These are phyloP conservation scores for Russula olivacea DNA, from an alignment of 768 basidiomycete genomes.

Conservation along the genomic window DNA sequence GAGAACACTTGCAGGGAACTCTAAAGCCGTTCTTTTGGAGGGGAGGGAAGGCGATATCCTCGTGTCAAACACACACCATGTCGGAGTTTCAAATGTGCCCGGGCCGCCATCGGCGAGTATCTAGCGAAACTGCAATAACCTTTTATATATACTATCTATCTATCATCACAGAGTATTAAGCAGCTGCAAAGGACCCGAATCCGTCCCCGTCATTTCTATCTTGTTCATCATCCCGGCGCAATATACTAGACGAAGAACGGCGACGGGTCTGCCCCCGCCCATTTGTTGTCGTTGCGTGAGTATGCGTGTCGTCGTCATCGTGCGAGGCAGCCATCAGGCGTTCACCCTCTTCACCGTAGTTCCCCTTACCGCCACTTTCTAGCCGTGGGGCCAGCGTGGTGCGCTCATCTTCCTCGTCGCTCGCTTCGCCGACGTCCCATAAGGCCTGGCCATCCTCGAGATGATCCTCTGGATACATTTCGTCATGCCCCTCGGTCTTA, in stretches of 20 bases:
- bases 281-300: slow-evolving; percentile 2
- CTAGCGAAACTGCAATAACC: no score
- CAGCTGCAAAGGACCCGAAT: slow-evolving; percentile 18
- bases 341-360: slow-evolving; percentile 34
- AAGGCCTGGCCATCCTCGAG: slow-evolving; percentile 41
- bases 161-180: background rate
- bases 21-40: background rate
- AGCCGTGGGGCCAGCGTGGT: slow-evolving; percentile 33
- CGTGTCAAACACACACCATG: background rate
- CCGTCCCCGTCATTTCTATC: slow-evolving; percentile 10
- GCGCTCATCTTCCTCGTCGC: slow-evolving; percentile 56
- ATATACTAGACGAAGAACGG: slow-evolving; percentile 19
- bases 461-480: slow-evolving; percentile 30
- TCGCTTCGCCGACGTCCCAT: slow-evolving; percentile 71
- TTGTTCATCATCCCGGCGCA: slow-evolving; percentile 1
- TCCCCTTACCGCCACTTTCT: slow-evolving; percentile 28
- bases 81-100: slow-evolving; percentile 12
- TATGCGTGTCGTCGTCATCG: slow-evolving; percentile 31
- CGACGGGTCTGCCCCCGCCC: slow-evolving; percentile 14
- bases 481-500: slow-evolving; percentile 39
- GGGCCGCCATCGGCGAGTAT: no score
- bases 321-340: slow-evolving; percentile 38
- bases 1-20: background rate
- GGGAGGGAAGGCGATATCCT: no score
- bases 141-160: no score